Evolutionary conservation across 441 rosid species (phyloP).

Genomic region (Euphorbia schlechtendalii): DNA sequence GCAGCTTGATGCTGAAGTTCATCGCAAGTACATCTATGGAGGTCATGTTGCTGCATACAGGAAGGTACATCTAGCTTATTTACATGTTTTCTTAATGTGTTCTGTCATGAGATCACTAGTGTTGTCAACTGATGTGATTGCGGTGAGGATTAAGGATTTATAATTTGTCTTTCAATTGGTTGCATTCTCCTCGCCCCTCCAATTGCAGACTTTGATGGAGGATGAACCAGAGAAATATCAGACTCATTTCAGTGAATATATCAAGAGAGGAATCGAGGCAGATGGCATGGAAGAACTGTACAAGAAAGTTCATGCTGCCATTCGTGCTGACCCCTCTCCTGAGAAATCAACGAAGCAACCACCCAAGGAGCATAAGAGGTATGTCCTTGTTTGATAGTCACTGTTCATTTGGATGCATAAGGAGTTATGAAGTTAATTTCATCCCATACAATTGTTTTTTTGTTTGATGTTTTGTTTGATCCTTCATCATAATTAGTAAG

Average conservation of each 20-base stretch:
- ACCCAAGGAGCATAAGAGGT: slow-evolving; percentile 81
- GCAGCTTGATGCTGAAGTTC: slow-evolving; percentile 75
- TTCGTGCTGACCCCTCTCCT: slow-evolving; percentile 69
- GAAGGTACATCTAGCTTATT: slow-evolving; percentile 34
- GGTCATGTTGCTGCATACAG: slow-evolving; percentile 81
- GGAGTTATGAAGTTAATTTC: neutral
- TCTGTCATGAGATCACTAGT: neutral
- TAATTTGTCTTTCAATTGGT: neutral
- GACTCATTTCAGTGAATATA: slow-evolving; percentile 60
- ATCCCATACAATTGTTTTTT: neutral
- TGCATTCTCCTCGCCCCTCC: neutral
- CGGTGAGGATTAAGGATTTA: neutral
- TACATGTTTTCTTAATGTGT: neutral
- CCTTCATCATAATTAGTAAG: too few species aligned
- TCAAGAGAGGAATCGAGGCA: slow-evolving; percentile 71
- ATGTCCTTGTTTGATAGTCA: neutral
- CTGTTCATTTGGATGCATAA: neutral
- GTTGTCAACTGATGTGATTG: neutral
- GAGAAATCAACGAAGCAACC: slow-evolving; percentile 62
- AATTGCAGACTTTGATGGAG: slow-evolving; percentile 55
- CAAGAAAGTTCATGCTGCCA: slow-evolving; percentile 86
- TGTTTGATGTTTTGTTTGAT: too few species aligned
- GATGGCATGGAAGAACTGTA: slow-evolving; percentile 59
- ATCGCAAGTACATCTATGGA: slow-evolving; percentile 69
- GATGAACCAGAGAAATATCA: slow-evolving; percentile 96